Percentiles rank a stretch among this genome's conserved stretches.
Evolutionary conservation across 164 flowering plant species (phyloP).

Genomic region (Dillenia suffruticosa): DNA sequence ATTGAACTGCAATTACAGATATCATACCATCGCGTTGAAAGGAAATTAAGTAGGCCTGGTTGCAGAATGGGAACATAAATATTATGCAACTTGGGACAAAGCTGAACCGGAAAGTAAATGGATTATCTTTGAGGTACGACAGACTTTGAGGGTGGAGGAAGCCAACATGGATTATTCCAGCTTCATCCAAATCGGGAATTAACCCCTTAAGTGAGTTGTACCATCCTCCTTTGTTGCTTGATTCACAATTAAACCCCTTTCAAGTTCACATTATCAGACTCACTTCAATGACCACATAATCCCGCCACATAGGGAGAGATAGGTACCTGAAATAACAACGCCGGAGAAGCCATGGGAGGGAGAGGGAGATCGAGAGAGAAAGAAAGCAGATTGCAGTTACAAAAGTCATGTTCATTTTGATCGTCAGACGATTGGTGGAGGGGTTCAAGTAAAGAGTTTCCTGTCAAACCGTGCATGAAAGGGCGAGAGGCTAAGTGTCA

Average conservation of each 20-base stretch:
- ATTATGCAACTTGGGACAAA: too few relatives aligned
- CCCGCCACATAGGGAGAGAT: not conserved
- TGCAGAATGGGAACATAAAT: too few relatives aligned
- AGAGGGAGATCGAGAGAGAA: conserved; percentile 12
- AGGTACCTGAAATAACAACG: conserved; percentile 19
- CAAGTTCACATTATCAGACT: too few relatives aligned
- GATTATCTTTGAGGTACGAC: conserved; percentile 50
- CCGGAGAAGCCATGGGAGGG: conserved; percentile 10
- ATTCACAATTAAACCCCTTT: conserved; percentile 83
- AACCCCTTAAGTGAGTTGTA: conserved; percentile 42
- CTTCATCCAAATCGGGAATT: conserved; percentile 40
- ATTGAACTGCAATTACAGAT: too few relatives aligned
- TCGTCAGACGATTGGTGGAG: too few relatives aligned
- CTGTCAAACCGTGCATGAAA: too few relatives aligned
- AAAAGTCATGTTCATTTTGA: conserved; percentile 6
- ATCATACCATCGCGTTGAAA: too few relatives aligned
- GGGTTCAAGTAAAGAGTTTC: too few relatives aligned
- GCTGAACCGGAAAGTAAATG: not conserved
- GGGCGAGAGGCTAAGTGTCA: too few relatives aligned
- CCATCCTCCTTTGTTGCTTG: conserved; percentile 60
- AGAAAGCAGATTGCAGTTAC: conserved; percentile 3
- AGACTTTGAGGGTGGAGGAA: conserved; percentile 76
- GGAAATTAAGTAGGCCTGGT: too few relatives aligned
- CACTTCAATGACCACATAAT: not conserved
- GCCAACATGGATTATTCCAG: conserved; percentile 84